A percentile compares a stretch with the other conserved stretches of the same genome.
phyloP scores from a whole-genome alignment of 2,329 filamentous ascomycete species.

The Helicocarpus griseus region DNA sequence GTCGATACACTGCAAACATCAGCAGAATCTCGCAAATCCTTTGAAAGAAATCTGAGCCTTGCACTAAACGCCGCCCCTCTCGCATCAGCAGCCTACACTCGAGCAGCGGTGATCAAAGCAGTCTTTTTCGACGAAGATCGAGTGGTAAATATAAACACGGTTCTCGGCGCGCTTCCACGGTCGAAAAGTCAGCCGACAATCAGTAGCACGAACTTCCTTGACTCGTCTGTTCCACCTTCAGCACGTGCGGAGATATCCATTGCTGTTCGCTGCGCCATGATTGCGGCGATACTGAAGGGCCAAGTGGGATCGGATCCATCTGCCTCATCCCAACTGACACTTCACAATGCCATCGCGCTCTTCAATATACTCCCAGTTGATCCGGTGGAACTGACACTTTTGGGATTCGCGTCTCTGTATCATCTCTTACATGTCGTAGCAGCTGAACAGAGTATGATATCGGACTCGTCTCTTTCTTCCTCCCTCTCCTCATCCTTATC shows the following conservation, averaged over 20 bases:
- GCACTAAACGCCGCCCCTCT: conserved; percentile 67
- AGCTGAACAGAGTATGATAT: conserved; percentile 30
- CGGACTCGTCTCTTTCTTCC: conserved; percentile 11
- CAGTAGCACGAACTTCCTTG: conserved; percentile 37
- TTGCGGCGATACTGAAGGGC: conserved; percentile 41
- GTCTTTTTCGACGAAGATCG: conserved; percentile 47
- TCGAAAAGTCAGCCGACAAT: conserved; percentile 15
- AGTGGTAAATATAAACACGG: conserved; percentile 41
- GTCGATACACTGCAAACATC: conserved; percentile 32
- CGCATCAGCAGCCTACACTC: conserved; percentile 59
- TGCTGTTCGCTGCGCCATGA: conserved; percentile 51
- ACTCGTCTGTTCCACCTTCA: conserved; percentile 43
- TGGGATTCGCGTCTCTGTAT: conserved; percentile 34
- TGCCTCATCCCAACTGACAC: conserved; percentile 27
- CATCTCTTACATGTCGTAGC: conserved; percentile 33
- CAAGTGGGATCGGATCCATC: conserved; percentile 23
- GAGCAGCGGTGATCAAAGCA: conserved; percentile 50
- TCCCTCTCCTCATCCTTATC: conserved; percentile 13
- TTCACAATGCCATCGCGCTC: conserved; percentile 32
- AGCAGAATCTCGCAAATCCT: conserved; percentile 29
- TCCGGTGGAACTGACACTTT: conserved; percentile 31
- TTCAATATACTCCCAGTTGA: conserved; percentile 35
- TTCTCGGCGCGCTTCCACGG: conserved; percentile 43
- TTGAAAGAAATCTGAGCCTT: conserved; percentile 51
- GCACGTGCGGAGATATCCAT: conserved; percentile 45